Base-by-base conservation (phyloP, 2,329 filamentous ascomycete genomes). In the Thermoascus crustaceus region DNA sequence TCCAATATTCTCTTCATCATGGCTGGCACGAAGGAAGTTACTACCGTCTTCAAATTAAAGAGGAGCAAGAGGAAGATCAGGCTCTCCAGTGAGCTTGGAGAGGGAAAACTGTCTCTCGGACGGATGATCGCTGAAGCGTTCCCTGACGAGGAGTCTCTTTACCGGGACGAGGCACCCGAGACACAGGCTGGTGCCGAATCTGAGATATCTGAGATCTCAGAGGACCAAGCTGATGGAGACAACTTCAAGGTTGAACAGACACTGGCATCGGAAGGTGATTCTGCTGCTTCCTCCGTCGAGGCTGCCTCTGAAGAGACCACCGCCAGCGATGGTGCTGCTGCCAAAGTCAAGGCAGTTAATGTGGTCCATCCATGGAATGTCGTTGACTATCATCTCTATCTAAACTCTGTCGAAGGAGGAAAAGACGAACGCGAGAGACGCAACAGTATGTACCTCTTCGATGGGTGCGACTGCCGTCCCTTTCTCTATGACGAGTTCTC, bases 301-400 rank as follows among this genome's bases (percentile, higher is more conserved):
- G n/a, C n/a, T n/a, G n/a, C n/a, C n/a, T n/a, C n/a, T n/a, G n/a
- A n/a, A n/a, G 13, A 19, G 16, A 4, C 14, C 16, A 30, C 33
- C 21, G n/a, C 5, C 34, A 24, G 37, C 24, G 42, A 24, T 20
- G 22, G 13, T 17, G 36, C 26, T 31, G 24, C 19, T 17, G 17
- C 11, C 9, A 21, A 21, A 4, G 14, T 5, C 16, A 14, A 19
- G 26, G 34, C 8, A 3, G 17, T 31, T 10, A 26, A 38, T 13
- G 38, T 49, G 24, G 40, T 33, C 9, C 54, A 58, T 26, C 53
- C 53, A 5, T 59, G 52, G 53, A 44, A 47, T 7, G 42, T 56
- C 9, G 36, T 58, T 6, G 57, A 60, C 37, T 60, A 55, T 18
- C 45, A 57, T 11, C 34, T 60, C 10, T 58, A 57, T 27, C 48